These are phyloP conservation scores for Populus pruinosa DNA, from an alignment of 345 rosid species.

Conservation along the genomic window DNA sequence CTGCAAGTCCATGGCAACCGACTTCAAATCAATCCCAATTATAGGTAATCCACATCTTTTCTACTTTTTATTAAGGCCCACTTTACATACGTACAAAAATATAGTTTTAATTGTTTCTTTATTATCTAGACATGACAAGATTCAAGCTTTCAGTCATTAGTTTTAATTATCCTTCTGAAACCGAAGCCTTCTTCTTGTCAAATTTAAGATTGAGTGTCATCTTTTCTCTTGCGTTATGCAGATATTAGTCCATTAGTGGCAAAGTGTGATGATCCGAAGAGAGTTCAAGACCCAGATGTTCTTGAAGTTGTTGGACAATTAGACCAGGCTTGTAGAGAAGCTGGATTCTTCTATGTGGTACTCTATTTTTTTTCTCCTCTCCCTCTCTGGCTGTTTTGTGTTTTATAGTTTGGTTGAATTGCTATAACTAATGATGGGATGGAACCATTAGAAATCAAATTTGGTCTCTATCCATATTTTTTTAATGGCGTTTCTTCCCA, in stretches of 20 bases:
- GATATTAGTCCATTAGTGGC: slow-evolving; percentile 58
- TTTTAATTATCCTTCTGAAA: background rate
- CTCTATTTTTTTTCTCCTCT: background rate
- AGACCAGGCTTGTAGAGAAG: slow-evolving; percentile 75
- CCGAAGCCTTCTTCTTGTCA: no score
- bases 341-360: slow-evolving; percentile 95
- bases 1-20: slow-evolving; percentile 46
- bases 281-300: slow-evolving; percentile 56
- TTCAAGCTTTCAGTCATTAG: no score
- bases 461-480: no score
- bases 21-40: slow-evolving; percentile 59
- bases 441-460: no score
- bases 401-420: background rate
- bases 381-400: background rate
- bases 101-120: no score
- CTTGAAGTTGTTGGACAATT: slow-evolving; percentile 52
- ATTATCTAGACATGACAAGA: no score
- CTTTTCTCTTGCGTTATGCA: slow-evolving; percentile 21
- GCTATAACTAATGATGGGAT: background rate
- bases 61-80: background rate
- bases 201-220: background rate
- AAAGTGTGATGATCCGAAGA: slow-evolving; percentile 58
- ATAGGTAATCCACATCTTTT: slow-evolving; percentile 38
- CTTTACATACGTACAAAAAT: no score
- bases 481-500: no score